phyloP scores from a whole-genome alignment of 2,329 filamentous ascomycete genomes.

The Calonectria montana region DNA sequence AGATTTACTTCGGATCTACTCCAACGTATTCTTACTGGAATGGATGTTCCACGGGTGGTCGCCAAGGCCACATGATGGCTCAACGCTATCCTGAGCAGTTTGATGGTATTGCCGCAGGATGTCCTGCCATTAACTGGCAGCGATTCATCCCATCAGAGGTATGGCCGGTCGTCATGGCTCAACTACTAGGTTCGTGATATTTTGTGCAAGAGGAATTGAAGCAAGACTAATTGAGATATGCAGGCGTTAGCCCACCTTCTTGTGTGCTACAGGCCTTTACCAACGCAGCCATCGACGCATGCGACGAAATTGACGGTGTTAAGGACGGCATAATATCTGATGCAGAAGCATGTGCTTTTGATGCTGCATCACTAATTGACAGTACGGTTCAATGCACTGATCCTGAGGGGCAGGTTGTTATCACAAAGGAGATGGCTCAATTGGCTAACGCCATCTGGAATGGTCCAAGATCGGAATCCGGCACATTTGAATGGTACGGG shows the following conservation, averaged over 20 bases:
- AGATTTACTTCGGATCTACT: constrained; percentile 51
- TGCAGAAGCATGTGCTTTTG: constrained; percentile 32
- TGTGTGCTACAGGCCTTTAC: constrained; percentile 50
- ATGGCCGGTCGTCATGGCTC: constrained; percentile 42
- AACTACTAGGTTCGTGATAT: constrained; percentile 8
- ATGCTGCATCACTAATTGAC: constrained; percentile 35
- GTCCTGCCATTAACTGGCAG: constrained; percentile 56
- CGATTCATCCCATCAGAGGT: constrained; percentile 25
- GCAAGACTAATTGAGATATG: neutral
- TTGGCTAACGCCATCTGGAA: constrained; percentile 20
- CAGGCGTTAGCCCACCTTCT: constrained; percentile 43
- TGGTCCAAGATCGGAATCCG: constrained; percentile 14
- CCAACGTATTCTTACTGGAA: constrained; percentile 60
- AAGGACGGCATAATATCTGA: constrained; percentile 37
- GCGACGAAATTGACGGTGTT: constrained; percentile 39
- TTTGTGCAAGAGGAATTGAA: rapidly evolving
- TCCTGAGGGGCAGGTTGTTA: neutral
- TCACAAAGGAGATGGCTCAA: constrained; percentile 20
- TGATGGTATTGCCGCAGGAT: constrained; percentile 63
- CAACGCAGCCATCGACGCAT: constrained; percentile 48
- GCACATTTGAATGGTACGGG: constrained; percentile 30
- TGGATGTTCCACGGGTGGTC: constrained; percentile 66
- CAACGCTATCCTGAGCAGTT: constrained; percentile 65
- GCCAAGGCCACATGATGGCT: constrained; percentile 64
- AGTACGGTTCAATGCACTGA: constrained; percentile 21